These are phyloP conservation scores for Pseudogymnoascus sp. DNA, from an alignment of 2,329 filamentous ascomycete genomes.

Conservation along the genomic window DNA sequence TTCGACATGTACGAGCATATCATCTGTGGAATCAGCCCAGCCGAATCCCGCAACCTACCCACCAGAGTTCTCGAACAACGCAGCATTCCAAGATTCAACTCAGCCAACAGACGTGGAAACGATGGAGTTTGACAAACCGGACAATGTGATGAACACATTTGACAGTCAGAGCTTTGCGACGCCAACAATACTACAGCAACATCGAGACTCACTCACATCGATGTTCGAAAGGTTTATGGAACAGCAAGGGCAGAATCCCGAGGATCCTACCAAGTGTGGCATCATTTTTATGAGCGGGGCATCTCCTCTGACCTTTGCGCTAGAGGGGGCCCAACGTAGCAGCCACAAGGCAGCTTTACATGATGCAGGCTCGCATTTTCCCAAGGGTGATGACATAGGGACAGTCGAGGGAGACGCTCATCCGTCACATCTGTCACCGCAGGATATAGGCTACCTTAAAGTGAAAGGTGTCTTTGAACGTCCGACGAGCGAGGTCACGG, in stretches of 20 bases:
- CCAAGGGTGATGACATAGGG: background rate
- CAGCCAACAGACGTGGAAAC: no score
- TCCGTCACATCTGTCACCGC: constrained; percentile 9
- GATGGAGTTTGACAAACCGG: no score
- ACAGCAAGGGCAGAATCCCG: constrained; percentile 9
- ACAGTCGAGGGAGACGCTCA: constrained; percentile 8
- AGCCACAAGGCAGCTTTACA: constrained; percentile 1
- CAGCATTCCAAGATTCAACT: constrained; percentile 3
- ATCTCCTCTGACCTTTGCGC: constrained; percentile 12
- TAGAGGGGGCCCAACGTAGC: constrained; percentile 7
- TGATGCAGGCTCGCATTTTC: background rate
- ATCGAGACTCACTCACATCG: constrained; percentile 10
- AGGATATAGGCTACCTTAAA: constrained; percentile 12
- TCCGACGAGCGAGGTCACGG: constrained; percentile 6
- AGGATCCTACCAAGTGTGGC: constrained; percentile 6
- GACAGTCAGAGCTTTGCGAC: background rate
- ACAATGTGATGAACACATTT: no score
- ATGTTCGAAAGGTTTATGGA: constrained; percentile 12
- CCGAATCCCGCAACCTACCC: background rate
- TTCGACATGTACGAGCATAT: no score
- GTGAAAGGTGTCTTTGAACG: constrained; percentile 11
- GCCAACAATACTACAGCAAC: constrained; percentile 1
- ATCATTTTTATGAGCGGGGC: constrained; percentile 8
- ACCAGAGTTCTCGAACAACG: background rate
- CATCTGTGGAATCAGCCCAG: background rate